These are phyloP conservation scores for Stromatinia cepivora DNA, from an alignment of 2,329 filamentous ascomycete genomes.

Conservation along the genomic window DNA sequence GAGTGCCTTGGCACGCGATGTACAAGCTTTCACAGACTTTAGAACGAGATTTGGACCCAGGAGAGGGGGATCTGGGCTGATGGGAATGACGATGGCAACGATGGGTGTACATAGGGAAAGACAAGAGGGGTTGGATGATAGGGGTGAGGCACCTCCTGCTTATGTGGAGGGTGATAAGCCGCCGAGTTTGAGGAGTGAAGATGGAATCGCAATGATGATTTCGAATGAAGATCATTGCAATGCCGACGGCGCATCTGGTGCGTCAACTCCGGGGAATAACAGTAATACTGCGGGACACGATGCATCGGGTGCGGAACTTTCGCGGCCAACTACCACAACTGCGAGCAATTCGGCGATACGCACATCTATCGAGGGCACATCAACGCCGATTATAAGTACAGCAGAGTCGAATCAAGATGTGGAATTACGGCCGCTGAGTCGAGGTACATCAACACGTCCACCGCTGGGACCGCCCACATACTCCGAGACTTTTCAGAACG, in stretches of 20 bases:
- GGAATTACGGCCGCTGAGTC: constrained; percentile 27
- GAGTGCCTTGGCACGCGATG: constrained; percentile 40
- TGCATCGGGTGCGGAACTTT: constrained; percentile 8
- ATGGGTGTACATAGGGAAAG: constrained; percentile 7
- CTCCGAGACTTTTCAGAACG: constrained; percentile 28
- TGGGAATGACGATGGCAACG: constrained; percentile 19
- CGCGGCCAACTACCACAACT: background rate
- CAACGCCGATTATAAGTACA: constrained; percentile 10
- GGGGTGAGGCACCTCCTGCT: constrained; percentile 64
- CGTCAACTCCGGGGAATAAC: background rate
- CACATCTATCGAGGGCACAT: background rate
- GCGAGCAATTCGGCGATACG: background rate
- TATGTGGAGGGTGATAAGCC: constrained; percentile 47
- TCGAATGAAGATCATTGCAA: background rate
- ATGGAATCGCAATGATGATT: constrained; percentile 8
- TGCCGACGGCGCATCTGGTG: background rate
- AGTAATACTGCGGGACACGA: background rate
- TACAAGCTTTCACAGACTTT: constrained; percentile 30
- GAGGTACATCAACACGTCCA: background rate
- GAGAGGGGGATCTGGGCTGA: constrained; percentile 17
- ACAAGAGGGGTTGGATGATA: constrained; percentile 61
- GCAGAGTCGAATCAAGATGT: constrained; percentile 18
- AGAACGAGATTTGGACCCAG: constrained; percentile 28
- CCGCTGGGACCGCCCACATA: constrained; percentile 33
- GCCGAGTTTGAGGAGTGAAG: constrained; percentile 31